Conservation (phyloP, 2,329 filamentous ascomycete genomes). For the Davidsoniella virescens region DNA sequence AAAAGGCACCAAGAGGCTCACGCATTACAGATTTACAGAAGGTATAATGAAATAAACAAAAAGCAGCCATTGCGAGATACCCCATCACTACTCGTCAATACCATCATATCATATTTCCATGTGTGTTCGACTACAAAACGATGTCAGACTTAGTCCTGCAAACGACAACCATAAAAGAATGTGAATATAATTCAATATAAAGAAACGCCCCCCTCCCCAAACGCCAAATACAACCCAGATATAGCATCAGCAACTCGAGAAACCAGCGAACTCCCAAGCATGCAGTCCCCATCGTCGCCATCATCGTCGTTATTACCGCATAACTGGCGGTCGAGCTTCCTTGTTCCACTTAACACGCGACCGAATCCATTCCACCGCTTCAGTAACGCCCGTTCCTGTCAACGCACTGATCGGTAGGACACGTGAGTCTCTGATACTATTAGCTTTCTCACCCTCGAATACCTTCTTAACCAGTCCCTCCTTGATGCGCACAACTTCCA, state of each 20-base stretch:
- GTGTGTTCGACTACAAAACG: background rate
- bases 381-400: conserved; percentile 70
- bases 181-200: background rate
- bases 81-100: conserved; percentile 1
- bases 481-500: conserved; percentile 94
- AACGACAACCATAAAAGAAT: background rate
- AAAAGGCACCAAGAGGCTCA: background rate
- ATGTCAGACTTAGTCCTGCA: background rate
- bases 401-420: conserved; percentile 87
- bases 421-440: conserved; percentile 71
- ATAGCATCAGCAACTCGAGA: conserved; percentile 5
- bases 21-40: background rate
- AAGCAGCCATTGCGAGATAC: conserved; percentile 9
- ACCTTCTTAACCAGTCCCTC: conserved; percentile 91
- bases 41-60: conserved; percentile 1
- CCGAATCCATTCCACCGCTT: conserved; percentile 94
- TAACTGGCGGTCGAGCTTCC: conserved; percentile 76
- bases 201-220: background rate
- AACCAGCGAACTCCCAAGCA: conserved; percentile 1
- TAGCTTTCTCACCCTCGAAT: conserved; percentile 83
- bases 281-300: conserved; percentile 1
- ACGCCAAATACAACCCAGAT: conserved; percentile 3
- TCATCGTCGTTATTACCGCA: conserved; percentile 48
- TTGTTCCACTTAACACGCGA: conserved; percentile 93
- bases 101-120: too few relatives aligned